Base-by-base conservation (phyloP, 176 grass and related monocot species). In the Aegilops speltoides region DNA sequence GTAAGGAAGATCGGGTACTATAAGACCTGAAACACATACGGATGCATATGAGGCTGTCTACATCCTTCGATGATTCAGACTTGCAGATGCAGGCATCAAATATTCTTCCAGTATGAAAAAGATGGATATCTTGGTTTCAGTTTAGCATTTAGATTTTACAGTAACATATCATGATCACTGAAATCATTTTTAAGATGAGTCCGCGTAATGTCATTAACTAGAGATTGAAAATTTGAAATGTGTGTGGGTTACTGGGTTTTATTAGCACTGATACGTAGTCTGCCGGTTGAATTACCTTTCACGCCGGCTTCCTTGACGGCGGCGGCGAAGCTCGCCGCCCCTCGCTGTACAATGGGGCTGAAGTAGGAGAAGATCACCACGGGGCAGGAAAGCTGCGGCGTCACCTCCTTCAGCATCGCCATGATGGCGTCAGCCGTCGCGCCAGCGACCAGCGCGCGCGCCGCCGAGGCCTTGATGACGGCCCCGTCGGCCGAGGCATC, bases 1-100 rank as follows among this genome's bases (percentile, higher is more conserved):
- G 1, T 92, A 86, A 31, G 95, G 93, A 25, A 98, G 89, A 83
- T 98, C 95, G 10, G 95, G 93, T 29, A 98, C 95, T 23, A 98
- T 12, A 78, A 98, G 87, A 43, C 93, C 50, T 54, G 50, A 19
- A 19, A 54, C 50, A 54, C 16, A 54, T 54, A 54, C 16, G 6
- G 16, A 19, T 54, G 50, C 50, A 54, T 54, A 19, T 19, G 50
- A 54, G 50, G 50, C 16, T 7, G 50, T 54, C 6, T 54, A 54
- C 16, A 54, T 54, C 16, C 16, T 16, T 19, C 50, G 16, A 54
- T 52, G 5, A 48, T 48, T 13, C 45, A 48, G 13, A 15, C 45
- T 48, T 48, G 45, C 45, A 48, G 48, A 17, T 6, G 16, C 6
- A 54, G 5, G 16, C 16, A 54, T 7, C 6, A 54, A 54, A 54